Evolutionary conservation across 306 rosid species (phyloP).

Genomic region (Quercus engelmannii): DNA sequence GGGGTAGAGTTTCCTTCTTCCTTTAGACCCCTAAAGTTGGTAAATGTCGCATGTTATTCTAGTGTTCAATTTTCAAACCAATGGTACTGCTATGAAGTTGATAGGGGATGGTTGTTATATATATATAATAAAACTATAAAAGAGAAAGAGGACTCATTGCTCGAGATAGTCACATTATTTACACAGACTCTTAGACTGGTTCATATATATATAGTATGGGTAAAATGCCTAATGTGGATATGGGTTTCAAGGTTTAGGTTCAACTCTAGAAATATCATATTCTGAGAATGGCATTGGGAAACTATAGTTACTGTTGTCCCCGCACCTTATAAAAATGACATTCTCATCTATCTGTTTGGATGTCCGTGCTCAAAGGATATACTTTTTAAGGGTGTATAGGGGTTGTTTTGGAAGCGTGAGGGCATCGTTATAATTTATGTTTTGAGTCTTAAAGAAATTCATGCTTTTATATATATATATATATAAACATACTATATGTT

Average conservation of each 20-base stretch:
- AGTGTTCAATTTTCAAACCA: slow-evolving; percentile 4
- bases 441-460: no score
- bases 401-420: no score
- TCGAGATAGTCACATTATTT: slow-evolving; percentile 23
- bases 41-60: slow-evolving; percentile 4
- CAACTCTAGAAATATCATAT: no score
- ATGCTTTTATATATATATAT: no score
- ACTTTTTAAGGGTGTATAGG: no score
- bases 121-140: not conserved
- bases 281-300: no score
- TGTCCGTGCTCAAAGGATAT: no score
- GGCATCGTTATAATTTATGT: no score
- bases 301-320: no score
- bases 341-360: no score
- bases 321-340: no score
- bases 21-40: slow-evolving; percentile 11
- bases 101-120: slow-evolving; percentile 26
- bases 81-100: slow-evolving; percentile 24
- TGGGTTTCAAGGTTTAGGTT: not conserved
- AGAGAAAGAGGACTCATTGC: slow-evolving; percentile 34
- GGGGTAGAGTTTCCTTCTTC: slow-evolving; percentile 20
- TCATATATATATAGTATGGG: not conserved
- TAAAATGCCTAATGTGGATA: not conserved
- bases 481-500: no score
- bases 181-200: not conserved